Evolutionary conservation across 495 filamentous ascomycete genomes (phyloP), one percentile per base, ranked within the genome.

Genomic region (Oidiodendron maius): DNA sequence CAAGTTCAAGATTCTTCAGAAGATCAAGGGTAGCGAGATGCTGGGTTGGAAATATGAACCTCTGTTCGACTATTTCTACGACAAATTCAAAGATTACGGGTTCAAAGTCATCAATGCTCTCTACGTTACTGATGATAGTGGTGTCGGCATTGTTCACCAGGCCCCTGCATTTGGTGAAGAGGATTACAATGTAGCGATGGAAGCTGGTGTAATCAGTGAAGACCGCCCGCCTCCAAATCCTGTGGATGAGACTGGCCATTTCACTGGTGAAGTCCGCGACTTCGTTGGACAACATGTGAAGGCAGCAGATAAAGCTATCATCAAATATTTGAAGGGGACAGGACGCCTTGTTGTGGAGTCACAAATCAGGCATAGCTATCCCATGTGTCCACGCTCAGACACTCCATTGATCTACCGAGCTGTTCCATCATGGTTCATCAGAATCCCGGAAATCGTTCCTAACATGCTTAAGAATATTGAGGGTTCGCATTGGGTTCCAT

Each of bases 61-160:
- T 9, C 76, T 90, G 1, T 98, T 97, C 64, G 78, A 87, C 52
- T 97, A 96, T 67, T 95, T 95, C 71, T 86, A 86, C 50, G 88
- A 95, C 16, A 77, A 95, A 34, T 97, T 96, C 75, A 90, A 95
- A 65, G 87, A 95, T 36, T 46, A 76, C 49, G 91, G 83, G 10
- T 97, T 95, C 76, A 78, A 74, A 44, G 86, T 98, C 10, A 60
- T 96, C 54, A 91, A 87, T 54, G 93, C 87, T 25, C 79, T 72
- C 2, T 97, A 98, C 64, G 94, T 97, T 38, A 94, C 88, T 16
- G 79, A 87, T 18, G 91, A 95, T 51, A 89, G 87, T 59, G 93
- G 93, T 79, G 89, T 90, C 20, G 93, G 93, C 60, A 83, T 98
- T 44, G 93, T 98, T 21, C 93, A 98, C 67, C 91, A 97, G 65